Conservation (phyloP, 2,329 filamentous ascomycete genomes). For the Colletotrichum sp. region DNA sequence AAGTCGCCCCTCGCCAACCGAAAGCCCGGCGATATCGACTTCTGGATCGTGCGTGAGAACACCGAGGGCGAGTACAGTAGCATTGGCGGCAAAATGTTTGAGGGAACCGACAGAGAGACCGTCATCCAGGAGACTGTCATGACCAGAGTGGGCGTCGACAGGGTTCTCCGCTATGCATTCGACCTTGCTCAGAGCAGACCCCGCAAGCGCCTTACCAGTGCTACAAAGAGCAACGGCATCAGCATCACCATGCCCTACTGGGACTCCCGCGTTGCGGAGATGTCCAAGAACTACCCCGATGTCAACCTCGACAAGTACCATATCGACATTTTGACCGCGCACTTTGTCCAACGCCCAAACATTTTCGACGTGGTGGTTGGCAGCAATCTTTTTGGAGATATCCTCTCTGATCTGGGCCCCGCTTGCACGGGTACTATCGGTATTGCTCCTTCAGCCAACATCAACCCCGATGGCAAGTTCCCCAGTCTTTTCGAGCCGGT, state of each 20-base stretch:
- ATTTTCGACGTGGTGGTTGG: slow-evolving; percentile 68
- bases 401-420: slow-evolving; percentile 73
- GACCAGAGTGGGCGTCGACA: slow-evolving; percentile 62
- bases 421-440: slow-evolving; percentile 74
- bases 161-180: slow-evolving; percentile 68
- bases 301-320: slow-evolving; percentile 70
- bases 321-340: slow-evolving; percentile 69
- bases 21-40: slow-evolving; percentile 61
- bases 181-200: slow-evolving; percentile 62
- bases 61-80: slow-evolving; percentile 71
- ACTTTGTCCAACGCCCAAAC: slow-evolving; percentile 66
- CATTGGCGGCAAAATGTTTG: slow-evolving; percentile 66
- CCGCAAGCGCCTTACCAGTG: slow-evolving; percentile 64
- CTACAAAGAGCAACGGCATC: slow-evolving; percentile 71
- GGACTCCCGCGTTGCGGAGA: slow-evolving; percentile 64
- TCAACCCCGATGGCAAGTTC: slow-evolving; percentile 63
- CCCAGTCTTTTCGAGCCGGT: slow-evolving; percentile 72
- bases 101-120: slow-evolving; percentile 61
- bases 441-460: slow-evolving; percentile 72
- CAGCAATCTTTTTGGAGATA: slow-evolving; percentile 68
- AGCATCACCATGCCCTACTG: slow-evolving; percentile 72
- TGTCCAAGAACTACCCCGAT: slow-evolving; percentile 63
- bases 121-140: slow-evolving; percentile 70
- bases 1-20: slow-evolving; percentile 60
- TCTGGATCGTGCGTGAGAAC: slow-evolving; percentile 72